These are phyloP conservation scores for Aspergillus versicolor DNA, from an alignment of 2,329 filamentous ascomycete genomes.

Conservation along the genomic window DNA sequence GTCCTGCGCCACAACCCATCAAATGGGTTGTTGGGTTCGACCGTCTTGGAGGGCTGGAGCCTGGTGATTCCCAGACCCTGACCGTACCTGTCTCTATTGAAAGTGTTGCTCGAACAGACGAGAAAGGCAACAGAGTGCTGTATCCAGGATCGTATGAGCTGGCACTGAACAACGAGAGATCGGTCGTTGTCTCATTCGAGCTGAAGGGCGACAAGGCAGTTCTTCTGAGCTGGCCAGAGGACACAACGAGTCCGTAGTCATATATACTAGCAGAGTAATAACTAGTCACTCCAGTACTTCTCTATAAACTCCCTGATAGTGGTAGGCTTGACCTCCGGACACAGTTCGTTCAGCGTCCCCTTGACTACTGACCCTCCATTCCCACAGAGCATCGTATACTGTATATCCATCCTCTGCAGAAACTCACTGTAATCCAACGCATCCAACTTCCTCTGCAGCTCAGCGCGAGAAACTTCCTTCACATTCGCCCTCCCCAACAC, in stretches of 20 bases:
- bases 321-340: background rate
- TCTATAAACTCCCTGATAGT: conserved; percentile 6
- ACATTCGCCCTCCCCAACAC: conserved; percentile 12
- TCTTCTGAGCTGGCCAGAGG: conserved; percentile 36
- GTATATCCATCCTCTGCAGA: conserved; percentile 7
- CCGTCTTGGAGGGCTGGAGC: conserved; percentile 27
- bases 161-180: conserved; percentile 42
- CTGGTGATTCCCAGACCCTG: conserved; percentile 25
- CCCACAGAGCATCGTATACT: conserved; percentile 13
- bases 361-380: conserved; percentile 4
- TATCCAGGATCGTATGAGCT: conserved; percentile 45
- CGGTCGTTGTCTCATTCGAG: conserved; percentile 31
- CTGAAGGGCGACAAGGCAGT: conserved; percentile 33
- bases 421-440: background rate
- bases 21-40: conserved; percentile 45
- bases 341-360: conserved; percentile 2
- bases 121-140: conserved; percentile 38
- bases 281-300: background rate
- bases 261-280: background rate
- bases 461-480: conserved; percentile 1
- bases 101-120: conserved; percentile 38
- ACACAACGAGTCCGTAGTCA: background rate
- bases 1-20: conserved; percentile 42
- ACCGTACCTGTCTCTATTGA: conserved; percentile 39
- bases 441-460: background rate